A percentile compares a stretch with the other conserved stretches of the same genome.
Conservation (phyloP, 2,329 filamentous ascomycete genomes). For the Arthrobotrys iridis region DNA sequence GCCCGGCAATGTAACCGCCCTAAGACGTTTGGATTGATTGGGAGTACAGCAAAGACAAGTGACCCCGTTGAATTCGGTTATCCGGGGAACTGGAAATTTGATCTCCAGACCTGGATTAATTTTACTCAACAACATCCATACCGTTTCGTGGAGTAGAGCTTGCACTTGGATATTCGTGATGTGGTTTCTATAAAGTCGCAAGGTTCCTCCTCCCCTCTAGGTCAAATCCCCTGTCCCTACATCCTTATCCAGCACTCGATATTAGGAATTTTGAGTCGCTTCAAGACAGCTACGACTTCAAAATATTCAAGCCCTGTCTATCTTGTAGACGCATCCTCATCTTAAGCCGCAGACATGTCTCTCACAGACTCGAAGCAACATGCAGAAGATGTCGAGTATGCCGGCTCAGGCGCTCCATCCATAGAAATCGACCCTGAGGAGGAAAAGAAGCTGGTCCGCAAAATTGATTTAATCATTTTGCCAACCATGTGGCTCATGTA, state of each 20-base stretch:
- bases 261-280: conserved; percentile 11
- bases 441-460: conserved; percentile 58
- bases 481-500: conserved; percentile 60
- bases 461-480: conserved; percentile 59
- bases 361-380: conserved; percentile 44
- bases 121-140: conserved; percentile 33
- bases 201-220: conserved; percentile 22
- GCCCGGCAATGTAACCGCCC: conserved; percentile 26
- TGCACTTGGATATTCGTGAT: conserved; percentile 26
- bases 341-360: conserved; percentile 19
- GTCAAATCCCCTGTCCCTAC: conserved; percentile 2
- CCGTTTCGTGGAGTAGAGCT: conserved; percentile 33
- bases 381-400: conserved; percentile 48
- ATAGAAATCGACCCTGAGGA: conserved; percentile 52
- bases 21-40: neutral
- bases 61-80: conserved; percentile 29
- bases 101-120: conserved; percentile 33
- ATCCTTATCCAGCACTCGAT: conserved; percentile 11
- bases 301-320: neutral
- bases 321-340: neutral
- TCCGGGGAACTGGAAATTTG: conserved; percentile 46
- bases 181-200: conserved; percentile 50
- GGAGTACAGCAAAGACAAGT: conserved; percentile 8
- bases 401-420: conserved; percentile 38
- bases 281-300: conserved; percentile 2